These are phyloP conservation scores for Astrothelium subdiscretum DNA, from an alignment of 495 filamentous ascomycete genomes.

Conservation along the genomic window DNA sequence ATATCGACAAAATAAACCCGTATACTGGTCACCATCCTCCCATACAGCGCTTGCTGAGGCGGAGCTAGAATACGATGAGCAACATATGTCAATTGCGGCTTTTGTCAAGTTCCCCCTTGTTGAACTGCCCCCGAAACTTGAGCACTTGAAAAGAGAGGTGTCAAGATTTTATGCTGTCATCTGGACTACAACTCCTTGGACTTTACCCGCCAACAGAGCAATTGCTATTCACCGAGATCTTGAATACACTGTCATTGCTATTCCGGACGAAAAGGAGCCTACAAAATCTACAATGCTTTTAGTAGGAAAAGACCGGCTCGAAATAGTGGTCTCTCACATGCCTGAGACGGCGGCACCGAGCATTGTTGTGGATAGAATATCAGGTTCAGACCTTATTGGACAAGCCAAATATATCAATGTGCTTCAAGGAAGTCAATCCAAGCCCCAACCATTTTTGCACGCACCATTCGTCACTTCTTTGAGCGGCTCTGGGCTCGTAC, in stretches of 20 bases:
- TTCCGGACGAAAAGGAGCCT: conserved; percentile 2
- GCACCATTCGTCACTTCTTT: conserved; percentile 78
- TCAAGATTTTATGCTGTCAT: conserved; percentile 58
- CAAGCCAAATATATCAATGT: conserved; percentile 51
- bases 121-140: conserved; percentile 36
- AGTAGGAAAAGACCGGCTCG: conserved; percentile 54
- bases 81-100: conserved; percentile 68
- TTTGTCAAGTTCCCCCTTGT: conserved; percentile 69
- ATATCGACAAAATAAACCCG: conserved; percentile 79
- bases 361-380: conserved; percentile 45
- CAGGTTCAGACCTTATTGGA: conserved; percentile 53
- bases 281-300: conserved; percentile 23
- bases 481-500: conserved; percentile 85
- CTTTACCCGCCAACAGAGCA: conserved; percentile 80
- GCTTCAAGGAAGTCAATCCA: conserved; percentile 41
- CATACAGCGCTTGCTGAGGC: conserved; percentile 88
- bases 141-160: conserved; percentile 8
- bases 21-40: conserved; percentile 92
- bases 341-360: conserved; percentile 7
- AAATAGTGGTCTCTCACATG: conserved; percentile 32
- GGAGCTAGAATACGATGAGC: conserved; percentile 86
- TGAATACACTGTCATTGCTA: conserved; percentile 57
- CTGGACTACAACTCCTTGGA: conserved; percentile 99
- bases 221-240: conserved; percentile 67
- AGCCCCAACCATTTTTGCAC: conserved; percentile 55